These are phyloP conservation scores for Auriscalpium microsporum DNA, from an alignment of 768 basidiomycete genomes.

Conservation along the genomic window DNA sequence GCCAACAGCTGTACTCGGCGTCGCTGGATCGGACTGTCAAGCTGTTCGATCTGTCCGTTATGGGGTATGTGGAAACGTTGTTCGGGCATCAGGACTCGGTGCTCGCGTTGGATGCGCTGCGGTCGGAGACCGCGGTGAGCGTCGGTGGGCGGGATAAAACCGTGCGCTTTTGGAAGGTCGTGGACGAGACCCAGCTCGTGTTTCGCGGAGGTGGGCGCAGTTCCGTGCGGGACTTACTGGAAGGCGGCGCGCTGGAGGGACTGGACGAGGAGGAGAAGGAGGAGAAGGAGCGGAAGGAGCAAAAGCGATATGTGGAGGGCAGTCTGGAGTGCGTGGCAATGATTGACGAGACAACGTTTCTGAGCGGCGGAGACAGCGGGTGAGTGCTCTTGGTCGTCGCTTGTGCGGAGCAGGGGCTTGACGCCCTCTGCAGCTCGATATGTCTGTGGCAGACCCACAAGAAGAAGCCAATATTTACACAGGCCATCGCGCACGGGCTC, in stretches of 20 bases:
- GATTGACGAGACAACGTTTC: constrained; percentile 89
- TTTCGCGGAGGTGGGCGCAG: constrained; percentile 93
- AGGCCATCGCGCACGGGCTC: constrained; percentile 81
- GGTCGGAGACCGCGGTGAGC: constrained; percentile 77
- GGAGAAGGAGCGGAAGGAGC: constrained; percentile 27
- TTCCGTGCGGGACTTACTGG: constrained; percentile 68
- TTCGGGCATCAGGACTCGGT: constrained; percentile 96
- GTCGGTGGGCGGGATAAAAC: constrained; percentile 90
- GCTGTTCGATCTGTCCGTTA: constrained; percentile 71
- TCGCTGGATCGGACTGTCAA: constrained; percentile 87
- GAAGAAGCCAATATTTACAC: constrained; percentile 91
- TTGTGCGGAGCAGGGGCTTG: neutral
- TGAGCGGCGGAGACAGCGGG: constrained; percentile 97
- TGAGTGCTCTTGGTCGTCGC: constrained; percentile 31
- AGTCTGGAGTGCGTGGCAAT: constrained; percentile 88
- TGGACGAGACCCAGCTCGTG: constrained; percentile 90
- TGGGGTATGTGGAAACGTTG: constrained; percentile 92
- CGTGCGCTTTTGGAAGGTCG: constrained; percentile 91
- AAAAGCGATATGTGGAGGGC: constrained; percentile 68
- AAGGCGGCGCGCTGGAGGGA: constrained; percentile 63
- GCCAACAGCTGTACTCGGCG: constrained; percentile 64
- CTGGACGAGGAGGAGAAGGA: constrained; percentile 45
- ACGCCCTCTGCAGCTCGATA: constrained; percentile 53
- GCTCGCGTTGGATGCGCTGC: constrained; percentile 67
- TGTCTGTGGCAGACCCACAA: constrained; percentile 86